A percentile compares a stretch with the other conserved stretches of the same genome.
phyloP scores from a whole-genome alignment of 192 early-diverging fungal species.

The Oehlia diaphana region DNA sequence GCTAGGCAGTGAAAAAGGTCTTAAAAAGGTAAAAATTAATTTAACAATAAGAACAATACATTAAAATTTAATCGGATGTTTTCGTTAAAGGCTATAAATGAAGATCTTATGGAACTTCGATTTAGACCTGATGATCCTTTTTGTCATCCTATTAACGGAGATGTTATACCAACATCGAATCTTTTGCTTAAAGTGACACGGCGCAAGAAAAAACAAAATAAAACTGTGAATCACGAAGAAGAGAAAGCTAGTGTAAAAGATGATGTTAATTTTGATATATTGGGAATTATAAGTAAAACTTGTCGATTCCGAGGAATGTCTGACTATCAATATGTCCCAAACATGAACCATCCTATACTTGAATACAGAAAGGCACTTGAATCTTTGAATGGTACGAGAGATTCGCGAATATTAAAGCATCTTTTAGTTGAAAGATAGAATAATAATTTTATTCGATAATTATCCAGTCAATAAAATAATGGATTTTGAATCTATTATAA shows the following conservation, averaged over 20 bases:
- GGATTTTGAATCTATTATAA: not conserved
- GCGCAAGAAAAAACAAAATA: conserved; percentile 35
- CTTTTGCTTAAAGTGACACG: conserved; percentile 62
- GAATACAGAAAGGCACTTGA: conserved; percentile 46
- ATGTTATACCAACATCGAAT: conserved; percentile 55
- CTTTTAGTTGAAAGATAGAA: not conserved
- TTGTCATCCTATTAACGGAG: conserved; percentile 64
- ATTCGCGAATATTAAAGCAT: conserved; percentile 13
- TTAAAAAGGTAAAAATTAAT: conserved; percentile 36
- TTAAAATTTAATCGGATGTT: not conserved
- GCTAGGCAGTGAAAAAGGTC: conserved; percentile 47
- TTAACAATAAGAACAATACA: not conserved
- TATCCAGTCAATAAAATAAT: conserved; percentile 1
- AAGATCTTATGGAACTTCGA: conserved; percentile 52
- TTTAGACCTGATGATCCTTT: conserved; percentile 61
- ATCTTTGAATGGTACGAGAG: conserved; percentile 45
- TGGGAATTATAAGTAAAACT: conserved; percentile 58
- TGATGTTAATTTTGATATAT: conserved; percentile 44
- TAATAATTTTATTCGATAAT: not conserved
- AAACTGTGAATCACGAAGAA: conserved; percentile 10
- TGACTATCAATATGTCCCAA: conserved; percentile 60
- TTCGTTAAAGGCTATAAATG: conserved; percentile 40
- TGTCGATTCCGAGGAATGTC: conserved; percentile 65
- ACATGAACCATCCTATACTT: conserved; percentile 46
- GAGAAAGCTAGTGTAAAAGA: conserved; percentile 21